These are phyloP conservation scores for Parastagonospora avenae DNA, from an alignment of 2,329 filamentous ascomycete species.

Conservation along the genomic window DNA sequence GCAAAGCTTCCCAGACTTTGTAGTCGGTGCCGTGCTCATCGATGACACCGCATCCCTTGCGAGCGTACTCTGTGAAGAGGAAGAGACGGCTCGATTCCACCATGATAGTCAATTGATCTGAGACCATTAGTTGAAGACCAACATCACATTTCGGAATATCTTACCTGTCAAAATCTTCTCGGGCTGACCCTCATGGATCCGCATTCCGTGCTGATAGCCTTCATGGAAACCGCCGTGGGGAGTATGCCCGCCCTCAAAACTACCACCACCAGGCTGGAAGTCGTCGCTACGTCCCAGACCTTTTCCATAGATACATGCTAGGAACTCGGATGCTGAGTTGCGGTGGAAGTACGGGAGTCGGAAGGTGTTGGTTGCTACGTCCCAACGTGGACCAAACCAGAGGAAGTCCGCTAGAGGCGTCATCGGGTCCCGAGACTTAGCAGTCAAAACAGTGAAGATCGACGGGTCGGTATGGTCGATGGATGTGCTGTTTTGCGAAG, in stretches of 20 bases:
- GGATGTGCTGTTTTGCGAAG: conserved; percentile 45
- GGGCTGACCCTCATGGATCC: conserved; percentile 50
- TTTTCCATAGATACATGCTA: conserved; percentile 46
- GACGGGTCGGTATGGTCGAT: conserved; percentile 49
- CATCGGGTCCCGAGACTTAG: conserved; percentile 43
- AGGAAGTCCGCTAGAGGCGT: conserved; percentile 47
- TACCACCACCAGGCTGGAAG: conserved; percentile 47
- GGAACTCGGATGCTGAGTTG: conserved; percentile 46
- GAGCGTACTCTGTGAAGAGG: conserved; percentile 47
- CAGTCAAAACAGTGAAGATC: conserved; percentile 46
- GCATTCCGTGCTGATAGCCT: conserved; percentile 53
- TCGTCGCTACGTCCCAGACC: conserved; percentile 50
- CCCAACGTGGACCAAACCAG: conserved; percentile 48
- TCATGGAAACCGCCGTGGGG: conserved; percentile 50
- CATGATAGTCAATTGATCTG: conserved; percentile 48
- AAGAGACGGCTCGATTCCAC: conserved; percentile 46
- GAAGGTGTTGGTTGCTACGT: conserved; percentile 47
- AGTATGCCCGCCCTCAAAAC: conserved; percentile 45
- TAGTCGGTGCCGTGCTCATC: conserved; percentile 44
- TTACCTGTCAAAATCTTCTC: conserved; percentile 50
- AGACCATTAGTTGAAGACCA: conserved; percentile 2
- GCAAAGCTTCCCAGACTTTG: conserved; percentile 46
- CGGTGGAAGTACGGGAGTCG: conserved; percentile 48
- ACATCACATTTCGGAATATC: neutral
- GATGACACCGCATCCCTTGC: conserved; percentile 42